Base-by-base conservation (phyloP, 2,329 filamentous ascomycete species). In the Xenosphaeropsis pyriputrescens region DNA sequence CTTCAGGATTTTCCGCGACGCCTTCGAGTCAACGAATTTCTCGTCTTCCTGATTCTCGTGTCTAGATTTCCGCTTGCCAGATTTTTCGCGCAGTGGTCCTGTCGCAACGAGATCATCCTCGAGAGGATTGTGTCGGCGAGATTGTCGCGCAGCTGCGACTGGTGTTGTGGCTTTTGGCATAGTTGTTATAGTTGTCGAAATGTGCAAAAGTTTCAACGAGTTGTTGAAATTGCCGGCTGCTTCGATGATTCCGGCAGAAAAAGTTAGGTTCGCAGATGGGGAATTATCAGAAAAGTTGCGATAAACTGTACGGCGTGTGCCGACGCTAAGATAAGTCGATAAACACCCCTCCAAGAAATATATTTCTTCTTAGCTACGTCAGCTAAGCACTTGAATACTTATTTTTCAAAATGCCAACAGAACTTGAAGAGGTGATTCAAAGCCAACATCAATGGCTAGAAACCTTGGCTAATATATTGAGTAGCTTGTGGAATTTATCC, bases 401-500 rank as follows among this genome's bases (percentile, higher is more conserved):
- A 30, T 19, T 17, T n/a, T 13, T 11, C 32, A 68, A 46, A 22
- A 86, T 88, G 82, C 72, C 79, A 38, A 78, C 78, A 32, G 79
- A 86, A 63, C 58, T 86, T 33, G 79, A 85, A 63, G 80, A 86
- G 62, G 81, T 84, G 63, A 31, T 11, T 6, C 7, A n/a, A 6
- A 2, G 22, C 6, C n/a, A 22, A 16, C 1, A 15, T 2, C 2
- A 18, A 3, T 12, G 13, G n/a, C 6, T 16, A 18, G 7, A 31
- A 19, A 9, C 5, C 19, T 29, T 30, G 34, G 43, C 43, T 47
- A 34, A 48, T 30, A 35, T 18, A 17, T 9, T 9, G 17, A 41
- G 35, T 49, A 93, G 85, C 75, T 94, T 38, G 85, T 95, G 43
- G 85, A 86, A 57, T 95, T 96, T 61, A 82, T 96, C 42, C 81